Conservation (phyloP, 2,329 filamentous ascomycete species). For the Talaromyces rugulosus region DNA sequence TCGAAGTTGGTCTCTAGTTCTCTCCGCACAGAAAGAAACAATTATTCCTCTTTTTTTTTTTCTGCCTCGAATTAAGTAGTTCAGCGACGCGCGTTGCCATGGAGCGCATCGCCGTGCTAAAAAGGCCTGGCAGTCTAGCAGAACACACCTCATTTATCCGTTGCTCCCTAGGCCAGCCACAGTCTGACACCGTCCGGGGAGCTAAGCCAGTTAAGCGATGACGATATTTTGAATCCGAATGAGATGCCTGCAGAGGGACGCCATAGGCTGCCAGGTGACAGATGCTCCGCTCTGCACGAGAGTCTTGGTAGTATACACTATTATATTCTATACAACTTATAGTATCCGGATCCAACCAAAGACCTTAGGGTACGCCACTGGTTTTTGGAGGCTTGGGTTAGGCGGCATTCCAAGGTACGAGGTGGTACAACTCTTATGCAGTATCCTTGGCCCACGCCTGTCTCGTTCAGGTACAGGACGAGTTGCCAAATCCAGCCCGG, state of each 20-base stretch:
- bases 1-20: neutral
- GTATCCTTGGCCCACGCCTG: neutral
- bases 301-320: neutral
- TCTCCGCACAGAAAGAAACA: neutral
- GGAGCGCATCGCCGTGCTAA: neutral
- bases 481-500: neutral
- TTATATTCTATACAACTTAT: neutral
- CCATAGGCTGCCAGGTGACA: neutral
- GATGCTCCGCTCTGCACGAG: neutral
- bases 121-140: neutral
- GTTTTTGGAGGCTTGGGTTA: neutral
- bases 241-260: neutral
- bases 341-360: neutral
- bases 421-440: neutral
- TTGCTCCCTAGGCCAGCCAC: neutral
- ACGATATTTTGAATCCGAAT: neutral
- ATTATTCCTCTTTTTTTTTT: neutral
- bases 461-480: neutral
- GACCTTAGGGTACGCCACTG: neutral
- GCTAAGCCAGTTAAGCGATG: neutral
- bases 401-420: neutral
- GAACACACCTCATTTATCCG: neutral
- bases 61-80: neutral
- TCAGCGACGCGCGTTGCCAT: neutral
- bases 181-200: neutral